Evolutionary conservation across 2,329 filamentous ascomycete species (phyloP), one percentile per base, ranked within the genome.

Genomic region (Pseudopyricularia cyperi): DNA sequence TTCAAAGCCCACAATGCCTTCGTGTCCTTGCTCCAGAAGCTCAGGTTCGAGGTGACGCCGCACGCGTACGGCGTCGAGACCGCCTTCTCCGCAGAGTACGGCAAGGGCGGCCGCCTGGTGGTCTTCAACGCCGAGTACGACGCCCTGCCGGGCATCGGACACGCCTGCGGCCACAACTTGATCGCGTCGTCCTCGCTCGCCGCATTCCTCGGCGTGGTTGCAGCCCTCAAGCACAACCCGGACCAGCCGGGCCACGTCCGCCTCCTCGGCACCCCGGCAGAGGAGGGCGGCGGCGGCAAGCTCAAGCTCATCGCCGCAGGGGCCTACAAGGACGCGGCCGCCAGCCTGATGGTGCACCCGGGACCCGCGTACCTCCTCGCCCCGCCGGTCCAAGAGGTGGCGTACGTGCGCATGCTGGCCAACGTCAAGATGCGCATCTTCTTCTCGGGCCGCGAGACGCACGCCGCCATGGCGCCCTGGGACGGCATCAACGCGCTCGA

Each of bases 51-150:
- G 0, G 73, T 78, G 6, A 72, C 63, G 2, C 68, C 67, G 1
- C 68, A 75, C 50, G 71, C 74, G 0, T 77, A 76, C 57, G 75
- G 71, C 1, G 56, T 80, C 0, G 62, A 68, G 19, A 80, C 76
- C 0, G 66, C 72, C 0, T 79, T 80, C 53, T 68, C 71, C 53
- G 72, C 54, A 46, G 51, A 55, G n/a, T 56, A 49, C 35, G 57
- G 55, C 6, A 28, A 56, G 52, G 53, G 54, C 39, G 44, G 55
- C 37, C 50, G 52, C 3, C 44, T 59, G 15, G 48, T 55, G 35
- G 26, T 57, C 52, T 50, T 58, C 63, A 59, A 58, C 26, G 58
- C 58, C 50, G 59, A 60, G 52, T 60, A 60, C 46, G 59, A 60
- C 48, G 59, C 58, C 3, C 60, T 71, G 1, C 65, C 63, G 1